These are phyloP conservation scores for Euphorbia tirucalli DNA, from an alignment of 345 rosid species.

Conservation along the genomic window DNA sequence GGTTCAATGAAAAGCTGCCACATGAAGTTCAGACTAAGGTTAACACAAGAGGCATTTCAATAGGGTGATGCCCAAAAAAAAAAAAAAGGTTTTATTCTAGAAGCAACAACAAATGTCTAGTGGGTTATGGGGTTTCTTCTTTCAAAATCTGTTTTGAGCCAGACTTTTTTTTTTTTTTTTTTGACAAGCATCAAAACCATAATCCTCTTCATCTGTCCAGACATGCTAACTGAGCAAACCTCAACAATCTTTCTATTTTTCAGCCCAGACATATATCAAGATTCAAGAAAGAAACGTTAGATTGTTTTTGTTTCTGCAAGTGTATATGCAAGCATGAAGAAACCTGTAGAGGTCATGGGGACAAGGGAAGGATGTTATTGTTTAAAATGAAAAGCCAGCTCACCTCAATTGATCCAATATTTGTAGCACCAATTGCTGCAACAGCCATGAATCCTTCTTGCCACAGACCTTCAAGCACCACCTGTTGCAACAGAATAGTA, in stretches of 20 bases:
- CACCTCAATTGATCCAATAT: slow-evolving; percentile 95
- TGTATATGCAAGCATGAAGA: background rate
- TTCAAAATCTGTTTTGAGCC: background rate
- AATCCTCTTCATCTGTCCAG: background rate
- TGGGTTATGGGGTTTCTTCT: background rate
- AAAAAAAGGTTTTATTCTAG: background rate
- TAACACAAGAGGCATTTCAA: background rate
- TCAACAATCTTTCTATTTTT: background rate
- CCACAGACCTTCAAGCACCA: slow-evolving; percentile 92
- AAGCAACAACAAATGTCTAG: background rate
- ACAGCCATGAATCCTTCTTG: slow-evolving; percentile 85
- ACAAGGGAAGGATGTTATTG: background rate
- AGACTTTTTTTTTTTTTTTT: background rate
- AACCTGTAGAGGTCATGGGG: background rate
- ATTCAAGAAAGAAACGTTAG: background rate
- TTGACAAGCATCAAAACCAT: background rate
- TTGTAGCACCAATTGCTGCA: slow-evolving; percentile 94
- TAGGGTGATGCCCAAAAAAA: no score
- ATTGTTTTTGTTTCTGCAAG: background rate
- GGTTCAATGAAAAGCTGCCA: slow-evolving; percentile 86
- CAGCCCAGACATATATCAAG: background rate
- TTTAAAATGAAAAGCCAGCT: slow-evolving; percentile 3
- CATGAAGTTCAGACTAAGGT: background rate
- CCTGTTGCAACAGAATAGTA: slow-evolving; percentile 39
- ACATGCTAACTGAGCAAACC: background rate